phyloP scores from a whole-genome alignment of 768 basidiomycete genomes.

The Kondoa subrosea region DNA sequence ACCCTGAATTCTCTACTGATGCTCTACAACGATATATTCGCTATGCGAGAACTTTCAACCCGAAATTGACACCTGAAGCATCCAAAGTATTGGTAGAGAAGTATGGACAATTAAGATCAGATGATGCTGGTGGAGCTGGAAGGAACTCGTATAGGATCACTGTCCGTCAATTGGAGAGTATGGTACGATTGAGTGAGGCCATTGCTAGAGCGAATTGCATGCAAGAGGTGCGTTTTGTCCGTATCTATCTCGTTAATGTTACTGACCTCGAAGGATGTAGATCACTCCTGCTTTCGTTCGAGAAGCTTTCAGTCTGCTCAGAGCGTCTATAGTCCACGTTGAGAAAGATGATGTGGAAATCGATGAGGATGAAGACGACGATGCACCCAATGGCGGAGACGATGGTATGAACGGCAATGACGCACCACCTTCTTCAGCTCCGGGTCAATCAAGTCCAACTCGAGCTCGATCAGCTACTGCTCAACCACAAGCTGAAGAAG shows the following conservation, averaged over 20 bases:
- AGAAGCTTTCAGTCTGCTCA: constrained; percentile 81
- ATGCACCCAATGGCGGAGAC: constrained; percentile 40
- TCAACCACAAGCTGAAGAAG: constrained; percentile 1
- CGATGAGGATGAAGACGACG: constrained; percentile 64
- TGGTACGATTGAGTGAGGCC: constrained; percentile 94
- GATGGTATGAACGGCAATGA: constrained; percentile 45
- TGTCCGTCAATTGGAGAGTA: constrained; percentile 91
- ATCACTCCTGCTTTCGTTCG: constrained; percentile 87
- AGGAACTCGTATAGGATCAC: constrained; percentile 92
- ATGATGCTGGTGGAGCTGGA: constrained; percentile 73
- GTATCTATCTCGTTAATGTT: background rate
- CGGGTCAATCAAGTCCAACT: constrained; percentile 34
- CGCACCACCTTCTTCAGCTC: constrained; percentile 34
- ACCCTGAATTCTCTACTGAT: constrained; percentile 94
- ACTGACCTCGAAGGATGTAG: constrained; percentile 33
- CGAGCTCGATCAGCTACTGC: background rate
- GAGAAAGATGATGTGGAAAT: constrained; percentile 98
- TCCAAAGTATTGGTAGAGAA: constrained; percentile 87
- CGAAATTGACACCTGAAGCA: constrained; percentile 89
- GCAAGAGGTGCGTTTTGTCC: constrained; percentile 47
- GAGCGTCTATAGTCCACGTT: constrained; percentile 96
- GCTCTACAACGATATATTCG: constrained; percentile 90
- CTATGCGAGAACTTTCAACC: constrained; percentile 91
- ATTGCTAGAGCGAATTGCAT: constrained; percentile 95
- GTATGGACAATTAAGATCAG: constrained; percentile 76